Base-by-base conservation (phyloP, 108 stramenopile genomes). In the Hondaea fermentalgiana region DNA sequence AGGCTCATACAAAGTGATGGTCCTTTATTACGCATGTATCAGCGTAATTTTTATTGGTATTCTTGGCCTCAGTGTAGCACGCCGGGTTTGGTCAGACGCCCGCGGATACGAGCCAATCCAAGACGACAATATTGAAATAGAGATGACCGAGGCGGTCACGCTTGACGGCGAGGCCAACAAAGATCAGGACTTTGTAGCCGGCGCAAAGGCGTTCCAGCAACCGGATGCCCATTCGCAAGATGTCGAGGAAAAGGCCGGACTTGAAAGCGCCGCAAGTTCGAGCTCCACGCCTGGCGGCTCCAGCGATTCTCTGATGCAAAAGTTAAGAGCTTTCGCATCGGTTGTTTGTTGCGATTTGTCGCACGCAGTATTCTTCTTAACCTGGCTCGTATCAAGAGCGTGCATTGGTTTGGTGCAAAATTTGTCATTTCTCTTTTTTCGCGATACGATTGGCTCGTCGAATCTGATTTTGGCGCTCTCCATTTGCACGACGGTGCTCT, bases 391-490 rank as follows among this genome's bases (percentile, higher is more conserved):
- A 12, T 14, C 64, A 23, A 14, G 64, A 14, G 64, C 64, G 25
- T 14, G 64, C 42, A 69, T 69, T 69, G 64, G 64, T 6, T 6
- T 69, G 25, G 64, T 69, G 4, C 64, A 69, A 23, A 69, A 69
- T 17, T 42, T 89, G 19, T 25, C 44, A 0, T 89, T 89, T 49
- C 49, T 89, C 5, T 89, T 89, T 23, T 89, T 89, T 55, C 49
- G 21, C 35, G 14, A 72, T 5, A 71, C 12, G n/a, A 53, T 89
- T 1, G 64, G 71, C 5, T 28, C 72, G 19, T 57, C 35, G 12
- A 71, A 89, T 3, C 5, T 71, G 2, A 19, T 89, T 47, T 16
- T 53, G 23, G 88, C 35, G 35, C 53, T 89, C 19, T 71, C 64
- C 47, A 25, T 89, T n/a, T 28, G 25, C 16, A 25, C 72, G 25